phyloP scores from a whole-genome alignment of 805 yeast genomes.

The Schwanniomyces polymorphus region DNA sequence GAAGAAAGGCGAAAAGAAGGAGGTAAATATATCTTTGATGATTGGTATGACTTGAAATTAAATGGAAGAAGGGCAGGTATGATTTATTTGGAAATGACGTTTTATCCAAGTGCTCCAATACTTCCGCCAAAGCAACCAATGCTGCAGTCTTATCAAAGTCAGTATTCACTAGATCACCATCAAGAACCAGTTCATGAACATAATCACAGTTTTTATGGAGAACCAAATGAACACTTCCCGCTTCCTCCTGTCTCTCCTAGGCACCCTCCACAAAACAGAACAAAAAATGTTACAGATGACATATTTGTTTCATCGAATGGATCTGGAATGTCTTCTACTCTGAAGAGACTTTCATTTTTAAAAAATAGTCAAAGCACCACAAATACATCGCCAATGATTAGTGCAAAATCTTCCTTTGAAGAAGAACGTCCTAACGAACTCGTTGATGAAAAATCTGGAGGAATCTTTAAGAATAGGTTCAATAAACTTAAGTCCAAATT shows the following conservation, averaged over 20 bases:
- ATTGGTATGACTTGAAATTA: conserved; percentile 74
- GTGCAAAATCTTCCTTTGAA: conserved; percentile 1
- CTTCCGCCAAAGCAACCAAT: conserved; percentile 36
- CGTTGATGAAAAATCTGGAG: background rate
- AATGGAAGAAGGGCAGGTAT: conserved; percentile 82
- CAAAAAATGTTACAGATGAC: conserved; percentile 21
- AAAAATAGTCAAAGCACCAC: conserved; percentile 4
- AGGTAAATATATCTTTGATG: conserved; percentile 72
- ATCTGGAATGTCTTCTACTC: conserved; percentile 7
- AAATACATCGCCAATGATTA: conserved; percentile 3
- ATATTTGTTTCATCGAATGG: conserved; percentile 17
- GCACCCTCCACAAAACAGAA: conserved; percentile 9
- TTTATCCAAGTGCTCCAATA: conserved; percentile 61
- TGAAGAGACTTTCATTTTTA: conserved; percentile 12
- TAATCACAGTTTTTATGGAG: background rate
- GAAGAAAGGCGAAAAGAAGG: conserved; percentile 48
- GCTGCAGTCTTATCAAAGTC: conserved; percentile 1
- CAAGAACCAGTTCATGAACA: background rate
- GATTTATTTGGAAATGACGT: conserved; percentile 88
- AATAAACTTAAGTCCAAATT: conserved; percentile 32
- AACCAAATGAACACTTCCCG: background rate
- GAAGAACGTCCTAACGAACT: background rate
- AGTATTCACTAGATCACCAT: background rate
- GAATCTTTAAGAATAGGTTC: conserved; percentile 25
- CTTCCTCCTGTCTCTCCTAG: conserved; percentile 12